Percentiles rank a stretch among this genome's conserved stretches.
Conservation (phyloP, 441 rosid species). For the Populus hybrid region DNA sequence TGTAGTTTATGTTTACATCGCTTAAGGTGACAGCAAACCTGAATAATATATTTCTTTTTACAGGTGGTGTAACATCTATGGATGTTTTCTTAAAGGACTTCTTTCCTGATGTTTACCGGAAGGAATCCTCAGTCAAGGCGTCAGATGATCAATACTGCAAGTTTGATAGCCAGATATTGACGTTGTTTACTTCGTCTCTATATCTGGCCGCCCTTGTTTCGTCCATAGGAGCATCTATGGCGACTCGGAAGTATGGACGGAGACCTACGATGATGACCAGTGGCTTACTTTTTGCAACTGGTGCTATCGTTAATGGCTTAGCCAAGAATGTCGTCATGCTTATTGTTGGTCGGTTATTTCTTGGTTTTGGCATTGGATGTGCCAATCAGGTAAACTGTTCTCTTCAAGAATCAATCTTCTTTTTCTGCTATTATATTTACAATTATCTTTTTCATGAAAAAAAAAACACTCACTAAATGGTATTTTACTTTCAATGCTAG, state of each 20-base stretch:
- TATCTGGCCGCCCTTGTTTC: slow-evolving; percentile 41
- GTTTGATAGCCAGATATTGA: slow-evolving; percentile 31
- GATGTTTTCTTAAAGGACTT: slow-evolving; percentile 40
- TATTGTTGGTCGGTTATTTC: slow-evolving; percentile 31
- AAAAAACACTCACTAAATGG: no score
- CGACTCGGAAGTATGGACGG: slow-evolving; percentile 31
- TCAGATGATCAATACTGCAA: slow-evolving; percentile 41
- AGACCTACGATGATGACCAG: slow-evolving; percentile 26
- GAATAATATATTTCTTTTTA: no score
- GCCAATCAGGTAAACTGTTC: slow-evolving; percentile 35
- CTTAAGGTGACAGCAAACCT: not conserved
- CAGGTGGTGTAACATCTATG: slow-evolving; percentile 51
- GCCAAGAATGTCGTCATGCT: slow-evolving; percentile 35
- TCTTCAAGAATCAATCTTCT: not conserved
- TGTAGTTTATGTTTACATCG: not conserved
- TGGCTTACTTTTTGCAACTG: slow-evolving; percentile 28
- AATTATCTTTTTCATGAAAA: no score
- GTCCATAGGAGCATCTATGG: slow-evolving; percentile 9
- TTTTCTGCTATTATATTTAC: not conserved
- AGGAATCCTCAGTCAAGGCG: slow-evolving; percentile 15
- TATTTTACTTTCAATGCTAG: no score
- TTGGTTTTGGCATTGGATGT: slow-evolving; percentile 45
- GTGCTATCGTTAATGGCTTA: slow-evolving; percentile 32
- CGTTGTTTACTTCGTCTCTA: slow-evolving; percentile 45
- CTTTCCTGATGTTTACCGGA: slow-evolving; percentile 30